Base-by-base conservation (phyloP, 1,139 yeast genomes). In the Blastobotrys raffinosifermentans region DNA sequence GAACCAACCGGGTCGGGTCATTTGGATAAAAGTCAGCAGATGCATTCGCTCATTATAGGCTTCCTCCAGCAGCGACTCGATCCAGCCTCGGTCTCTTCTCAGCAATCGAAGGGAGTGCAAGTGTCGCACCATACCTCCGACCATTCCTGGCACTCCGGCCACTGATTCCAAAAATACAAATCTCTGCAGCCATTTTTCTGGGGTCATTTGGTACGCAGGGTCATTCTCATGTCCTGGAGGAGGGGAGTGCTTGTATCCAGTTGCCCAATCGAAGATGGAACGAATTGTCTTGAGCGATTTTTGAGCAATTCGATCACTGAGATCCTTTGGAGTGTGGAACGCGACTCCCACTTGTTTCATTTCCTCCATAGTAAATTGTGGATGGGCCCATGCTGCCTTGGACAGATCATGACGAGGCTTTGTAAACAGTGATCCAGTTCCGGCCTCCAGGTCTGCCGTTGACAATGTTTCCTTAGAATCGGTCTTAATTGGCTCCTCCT, bases 21-120 rank as follows among this genome's bases (percentile, higher is more conserved):
- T 60, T 53, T 77, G 75, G 46, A 80, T 72, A 50, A 81, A 81
- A 0, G 87, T 80, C 45, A 81, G 63, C 35, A 81, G 66, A 52
- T 81, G 91, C 82, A 81, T 80, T 54, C 87, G 69, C 60, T 81
- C 91, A 52, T 81, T 81, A 61, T 80, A 80, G 1, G 89, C 87
- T 53, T 81, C 91, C 52, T 81, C 89, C 26, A 76, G 63, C 30
- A 81, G 63, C 1, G 87, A 78, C 56, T 81, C 85, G 45, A 81
- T 72, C 83, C 87, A 81, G 1, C 85, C 89, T 49, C 76, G 74
- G 54, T 81, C 91, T 44, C 89, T 64, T 48, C 70, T 69, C 48
- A 80, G 64, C 32, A 77, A 56, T 47, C 87, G 63, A 34, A 80
- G 58, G 2, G 83, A 72, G 49, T 76, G 77, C 49, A 80, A 66